Evolutionary conservation across 176 grass and related monocot species (phyloP).

Genomic region (Eragrostis curvula): DNA sequence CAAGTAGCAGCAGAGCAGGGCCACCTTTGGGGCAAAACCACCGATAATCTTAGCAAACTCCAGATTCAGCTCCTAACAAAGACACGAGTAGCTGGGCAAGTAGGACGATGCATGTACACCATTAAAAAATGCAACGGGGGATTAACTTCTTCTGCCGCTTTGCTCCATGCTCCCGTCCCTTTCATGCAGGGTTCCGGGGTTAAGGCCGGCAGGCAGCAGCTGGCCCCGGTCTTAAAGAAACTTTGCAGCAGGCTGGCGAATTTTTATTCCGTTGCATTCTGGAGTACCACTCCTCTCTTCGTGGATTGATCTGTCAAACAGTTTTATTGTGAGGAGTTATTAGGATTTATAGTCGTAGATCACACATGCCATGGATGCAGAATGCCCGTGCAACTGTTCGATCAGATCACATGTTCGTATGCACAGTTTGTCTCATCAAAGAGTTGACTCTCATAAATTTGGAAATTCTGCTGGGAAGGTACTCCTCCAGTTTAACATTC

Average conservation of each 20-base stretch:
- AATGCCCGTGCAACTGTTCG: background rate
- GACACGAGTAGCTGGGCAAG: constrained; percentile 21
- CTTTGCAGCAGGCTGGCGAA: constrained; percentile 11
- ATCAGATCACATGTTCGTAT: constrained; percentile 18
- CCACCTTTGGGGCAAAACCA: constrained; percentile 17
- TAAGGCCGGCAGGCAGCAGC: background rate
- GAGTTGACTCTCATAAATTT: background rate
- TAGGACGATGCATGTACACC: background rate
- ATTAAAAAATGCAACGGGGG: background rate
- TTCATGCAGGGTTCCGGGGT: constrained; percentile 2
- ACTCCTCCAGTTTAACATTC: background rate
- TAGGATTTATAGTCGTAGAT: background rate
- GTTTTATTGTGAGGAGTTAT: constrained; percentile 30
- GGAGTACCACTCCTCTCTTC: too few relatives aligned
- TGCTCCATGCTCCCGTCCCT: constrained; percentile 40
- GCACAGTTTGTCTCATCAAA: constrained; percentile 34
- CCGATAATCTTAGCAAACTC: constrained; percentile 12
- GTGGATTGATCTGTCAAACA: background rate
- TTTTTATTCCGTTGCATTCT: constrained; percentile 36
- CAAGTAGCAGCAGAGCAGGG: constrained; percentile 7
- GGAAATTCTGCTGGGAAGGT: background rate
- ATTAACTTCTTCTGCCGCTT: background rate
- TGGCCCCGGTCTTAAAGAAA: constrained; percentile 27
- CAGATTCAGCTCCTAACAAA: constrained; percentile 21
- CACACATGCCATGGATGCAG: constrained; percentile 13